These are phyloP conservation scores for Globisporangium orthogonon DNA, from an alignment of 352 stramenopile species.

Conservation along the genomic window DNA sequence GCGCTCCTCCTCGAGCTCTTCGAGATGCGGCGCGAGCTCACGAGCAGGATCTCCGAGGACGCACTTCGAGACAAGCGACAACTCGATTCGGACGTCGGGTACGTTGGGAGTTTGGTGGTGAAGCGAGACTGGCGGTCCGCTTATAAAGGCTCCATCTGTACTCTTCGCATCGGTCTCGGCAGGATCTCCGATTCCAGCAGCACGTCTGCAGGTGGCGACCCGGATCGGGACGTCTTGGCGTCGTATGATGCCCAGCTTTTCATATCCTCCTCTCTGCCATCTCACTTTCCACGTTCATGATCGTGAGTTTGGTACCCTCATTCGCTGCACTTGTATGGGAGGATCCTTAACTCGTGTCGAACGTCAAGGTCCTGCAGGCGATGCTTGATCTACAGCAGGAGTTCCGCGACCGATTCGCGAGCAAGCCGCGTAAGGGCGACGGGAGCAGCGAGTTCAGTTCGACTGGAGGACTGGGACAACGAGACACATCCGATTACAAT, in stretches of 20 bases:
- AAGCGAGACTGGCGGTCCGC: background rate
- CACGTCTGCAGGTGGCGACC: background rate
- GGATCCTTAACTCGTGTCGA: constrained; percentile 10
- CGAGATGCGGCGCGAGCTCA: constrained; percentile 59
- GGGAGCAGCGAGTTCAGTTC: background rate
- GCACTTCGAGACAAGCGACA: constrained; percentile 57
- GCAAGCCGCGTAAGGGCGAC: constrained; percentile 11
- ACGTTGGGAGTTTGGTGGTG: background rate
- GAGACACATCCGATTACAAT: background rate
- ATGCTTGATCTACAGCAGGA: constrained; percentile 50
- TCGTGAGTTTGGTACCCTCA: background rate
- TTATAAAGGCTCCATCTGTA: background rate
- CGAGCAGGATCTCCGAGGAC: constrained; percentile 63
- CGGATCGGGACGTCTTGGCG: constrained; percentile 53
- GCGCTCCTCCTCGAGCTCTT: constrained; percentile 57
- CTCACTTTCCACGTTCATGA: background rate
- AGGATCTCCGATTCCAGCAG: constrained; percentile 9
- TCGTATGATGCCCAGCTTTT: constrained; percentile 70
- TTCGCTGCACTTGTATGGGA: background rate
- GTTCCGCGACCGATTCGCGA: constrained; percentile 29
- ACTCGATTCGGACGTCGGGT: constrained; percentile 56
- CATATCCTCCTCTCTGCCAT: constrained; percentile 30
- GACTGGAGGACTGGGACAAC: background rate
- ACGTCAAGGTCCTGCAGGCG: constrained; percentile 51
- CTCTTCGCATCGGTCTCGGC: background rate